Evolutionary conservation across 163 green algal species (phyloP).

Genomic region (Volvox carteri): DNA sequence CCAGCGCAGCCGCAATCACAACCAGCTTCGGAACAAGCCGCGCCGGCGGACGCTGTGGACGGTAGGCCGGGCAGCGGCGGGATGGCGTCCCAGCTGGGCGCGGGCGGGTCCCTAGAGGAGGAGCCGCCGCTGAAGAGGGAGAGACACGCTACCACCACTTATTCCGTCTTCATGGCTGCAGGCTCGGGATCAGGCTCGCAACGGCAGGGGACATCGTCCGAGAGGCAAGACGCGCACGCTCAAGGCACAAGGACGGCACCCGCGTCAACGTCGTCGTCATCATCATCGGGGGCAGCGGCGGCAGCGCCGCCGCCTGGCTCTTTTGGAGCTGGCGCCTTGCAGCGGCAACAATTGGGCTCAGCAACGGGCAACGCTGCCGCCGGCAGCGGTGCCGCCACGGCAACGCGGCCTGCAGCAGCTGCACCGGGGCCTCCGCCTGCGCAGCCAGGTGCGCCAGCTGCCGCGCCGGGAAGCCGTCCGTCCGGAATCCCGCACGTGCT

Average conservation of each 20-base stretch:
- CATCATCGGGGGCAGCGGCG: background rate
- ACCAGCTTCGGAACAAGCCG: background rate
- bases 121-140: conserved; percentile 3
- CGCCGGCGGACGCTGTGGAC: conserved; percentile 4
- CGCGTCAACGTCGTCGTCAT: background rate
- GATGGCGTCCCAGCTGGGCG: conserved; percentile 10
- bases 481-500: background rate
- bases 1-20: too few relatives aligned
- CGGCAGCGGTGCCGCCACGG: background rate
- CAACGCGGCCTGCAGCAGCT: background rate
- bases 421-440: background rate
- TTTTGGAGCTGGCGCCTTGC: background rate
- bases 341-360: conserved; percentile 14
- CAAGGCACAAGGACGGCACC: background rate
- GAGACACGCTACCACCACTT: too few relatives aligned
- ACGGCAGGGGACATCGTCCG: background rate
- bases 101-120: background rate
- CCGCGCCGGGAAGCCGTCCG: background rate
- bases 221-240: conserved; percentile 7
- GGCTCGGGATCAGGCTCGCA: background rate
- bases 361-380: background rate
- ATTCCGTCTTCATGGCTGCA: conserved; percentile 11
- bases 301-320: background rate
- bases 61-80: conserved; percentile 22
- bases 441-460: background rate